phyloP scores from a whole-genome alignment of 352 stramenopile genomes.

The Aphanomyces astaci region DNA sequence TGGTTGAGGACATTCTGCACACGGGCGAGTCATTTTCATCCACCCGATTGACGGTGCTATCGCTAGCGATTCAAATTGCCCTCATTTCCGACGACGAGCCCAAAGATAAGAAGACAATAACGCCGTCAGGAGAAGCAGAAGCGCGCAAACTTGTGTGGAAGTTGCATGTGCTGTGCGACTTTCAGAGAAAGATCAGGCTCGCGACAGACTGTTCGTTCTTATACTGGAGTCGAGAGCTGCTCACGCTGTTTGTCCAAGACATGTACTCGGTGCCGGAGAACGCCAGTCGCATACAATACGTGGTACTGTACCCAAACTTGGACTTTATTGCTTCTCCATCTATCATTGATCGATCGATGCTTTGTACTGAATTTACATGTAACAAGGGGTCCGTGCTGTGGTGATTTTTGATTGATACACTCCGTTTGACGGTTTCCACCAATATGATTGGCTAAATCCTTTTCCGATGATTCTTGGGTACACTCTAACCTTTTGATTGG shows the following conservation, averaged over 20 bases:
- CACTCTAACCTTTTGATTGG: no score
- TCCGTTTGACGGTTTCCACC: no score
- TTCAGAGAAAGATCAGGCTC: constrained; percentile 76
- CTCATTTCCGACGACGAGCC: constrained; percentile 1
- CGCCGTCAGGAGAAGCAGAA: constrained; percentile 31
- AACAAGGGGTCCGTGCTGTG: no score
- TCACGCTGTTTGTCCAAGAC: constrained; percentile 78
- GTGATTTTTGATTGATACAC: no score
- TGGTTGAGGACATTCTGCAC: constrained; percentile 80
- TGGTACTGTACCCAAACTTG: no score
- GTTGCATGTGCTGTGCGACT: constrained; percentile 78
- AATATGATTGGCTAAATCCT: no score
- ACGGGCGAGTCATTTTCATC: constrained; percentile 29
- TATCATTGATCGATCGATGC: no score
- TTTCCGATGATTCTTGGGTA: no score
- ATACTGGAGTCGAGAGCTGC: constrained; percentile 88
- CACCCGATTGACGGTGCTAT: constrained; percentile 17
- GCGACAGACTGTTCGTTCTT: constrained; percentile 90
- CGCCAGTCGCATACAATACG: constrained; percentile 76
- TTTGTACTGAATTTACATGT: no score
- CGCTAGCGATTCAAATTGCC: constrained; percentile 14
- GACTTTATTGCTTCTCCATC: no score
- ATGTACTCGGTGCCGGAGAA: constrained; percentile 77
- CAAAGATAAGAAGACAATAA: not conserved
- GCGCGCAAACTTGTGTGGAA: constrained; percentile 82